phyloP scores from a whole-genome alignment of 495 filamentous ascomycete species.

The Neurospora sp. region DNA sequence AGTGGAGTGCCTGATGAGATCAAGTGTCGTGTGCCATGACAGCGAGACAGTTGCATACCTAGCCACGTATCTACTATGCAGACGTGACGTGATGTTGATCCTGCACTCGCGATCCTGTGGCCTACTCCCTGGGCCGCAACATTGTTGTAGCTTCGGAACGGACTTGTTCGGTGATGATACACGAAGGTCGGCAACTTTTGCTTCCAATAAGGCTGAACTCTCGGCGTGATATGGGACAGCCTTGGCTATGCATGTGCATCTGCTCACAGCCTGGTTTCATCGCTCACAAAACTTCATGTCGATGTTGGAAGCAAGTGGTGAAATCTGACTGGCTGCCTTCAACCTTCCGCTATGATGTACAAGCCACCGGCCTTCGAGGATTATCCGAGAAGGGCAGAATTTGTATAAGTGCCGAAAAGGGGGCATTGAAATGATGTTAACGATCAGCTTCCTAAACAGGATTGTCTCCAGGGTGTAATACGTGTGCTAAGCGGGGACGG shows the following conservation, averaged over 20 bases:
- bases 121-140: not conserved
- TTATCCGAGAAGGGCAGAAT: not conserved
- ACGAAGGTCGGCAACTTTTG: not conserved
- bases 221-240: not conserved
- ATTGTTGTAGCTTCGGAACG: not conserved
- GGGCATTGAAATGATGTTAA: not conserved
- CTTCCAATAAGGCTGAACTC: not conserved
- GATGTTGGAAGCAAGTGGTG: not conserved
- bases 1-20: not conserved
- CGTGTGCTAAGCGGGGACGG: not conserved
- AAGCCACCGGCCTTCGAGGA: not conserved
- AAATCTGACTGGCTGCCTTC: not conserved
- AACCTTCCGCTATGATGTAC: not conserved
- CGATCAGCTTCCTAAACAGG: not conserved
- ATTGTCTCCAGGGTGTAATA: not conserved
- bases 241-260: not conserved
- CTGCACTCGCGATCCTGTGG: not conserved
- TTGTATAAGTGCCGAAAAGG: not conserved
- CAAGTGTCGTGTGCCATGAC: not conserved
- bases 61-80: not conserved
- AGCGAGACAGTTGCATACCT: not conserved
- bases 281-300: not conserved
- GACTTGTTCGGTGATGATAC: not conserved
- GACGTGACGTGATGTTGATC: not conserved
- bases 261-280: not conserved